A percentile compares a stretch with the other conserved stretches of the same genome.
These are phyloP conservation scores for Catenaria anguillulae DNA, from an alignment of 371 early-diverging fungal species.

Conservation along the genomic window DNA sequence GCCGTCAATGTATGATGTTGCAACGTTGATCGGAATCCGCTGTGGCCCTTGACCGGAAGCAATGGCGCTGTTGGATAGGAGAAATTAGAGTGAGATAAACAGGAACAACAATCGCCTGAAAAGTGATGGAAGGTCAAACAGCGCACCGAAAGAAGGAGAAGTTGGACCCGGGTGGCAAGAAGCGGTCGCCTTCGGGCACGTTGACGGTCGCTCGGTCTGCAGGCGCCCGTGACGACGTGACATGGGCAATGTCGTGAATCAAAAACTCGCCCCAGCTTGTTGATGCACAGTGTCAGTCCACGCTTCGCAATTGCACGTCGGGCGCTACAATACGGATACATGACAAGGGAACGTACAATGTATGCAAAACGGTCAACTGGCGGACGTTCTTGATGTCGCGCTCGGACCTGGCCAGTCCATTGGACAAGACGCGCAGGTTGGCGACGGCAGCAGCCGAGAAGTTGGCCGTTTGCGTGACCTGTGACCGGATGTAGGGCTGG, in stretches of 20 bases:
- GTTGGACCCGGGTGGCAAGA: background rate
- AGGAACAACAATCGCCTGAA: no score
- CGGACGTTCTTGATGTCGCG: background rate
- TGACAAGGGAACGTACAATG: no score
- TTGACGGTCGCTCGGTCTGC: background rate
- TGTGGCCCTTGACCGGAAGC: background rate
- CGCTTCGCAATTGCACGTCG: no score
- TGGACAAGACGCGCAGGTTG: background rate
- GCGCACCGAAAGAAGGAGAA: background rate
- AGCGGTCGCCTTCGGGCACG: background rate
- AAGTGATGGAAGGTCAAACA: no score
- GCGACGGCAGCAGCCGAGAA: background rate
- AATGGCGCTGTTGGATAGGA: background rate
- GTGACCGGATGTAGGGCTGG: background rate
- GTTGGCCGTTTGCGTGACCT: background rate
- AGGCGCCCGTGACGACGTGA: background rate
- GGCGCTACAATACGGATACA: no score
- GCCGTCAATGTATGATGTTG: background rate
- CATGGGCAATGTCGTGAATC: background rate
- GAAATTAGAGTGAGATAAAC: no score
- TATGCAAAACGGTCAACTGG: background rate
- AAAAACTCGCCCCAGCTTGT: constrained; percentile 1
- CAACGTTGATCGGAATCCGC: background rate
- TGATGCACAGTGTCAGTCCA: no score
- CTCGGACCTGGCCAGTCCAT: background rate